A percentile compares a stretch with the other conserved stretches of the same genome.
phyloP scores from a whole-genome alignment of 2,329 filamentous ascomycete species.

The Fusarium xylarioides region DNA sequence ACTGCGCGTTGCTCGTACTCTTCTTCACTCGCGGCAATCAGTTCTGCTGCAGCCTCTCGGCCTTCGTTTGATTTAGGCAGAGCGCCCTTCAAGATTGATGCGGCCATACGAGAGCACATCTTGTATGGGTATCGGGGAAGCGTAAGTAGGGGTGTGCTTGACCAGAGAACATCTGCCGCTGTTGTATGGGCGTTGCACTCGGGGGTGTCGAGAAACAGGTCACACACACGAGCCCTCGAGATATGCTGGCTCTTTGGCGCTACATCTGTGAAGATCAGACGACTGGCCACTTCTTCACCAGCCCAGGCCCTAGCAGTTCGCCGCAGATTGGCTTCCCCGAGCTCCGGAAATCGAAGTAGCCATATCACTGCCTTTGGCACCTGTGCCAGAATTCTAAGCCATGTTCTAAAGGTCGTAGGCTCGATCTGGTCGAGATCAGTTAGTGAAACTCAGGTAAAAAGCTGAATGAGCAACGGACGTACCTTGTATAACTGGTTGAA shows the following conservation, averaged over 20 bases:
- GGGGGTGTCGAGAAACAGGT: conserved; percentile 95
- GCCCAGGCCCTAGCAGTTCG: conserved; percentile 86
- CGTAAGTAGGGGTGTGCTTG: conserved; percentile 90
- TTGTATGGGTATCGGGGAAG: conserved; percentile 94
- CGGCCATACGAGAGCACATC: conserved; percentile 99
- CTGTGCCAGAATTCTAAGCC: conserved; percentile 87
- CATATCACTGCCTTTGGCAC: conserved; percentile 91
- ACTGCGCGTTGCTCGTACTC: conserved; percentile 86
- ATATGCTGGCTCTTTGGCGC: conserved; percentile 96
- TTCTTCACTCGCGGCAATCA: conserved; percentile 80
- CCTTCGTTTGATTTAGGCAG: conserved; percentile 79
- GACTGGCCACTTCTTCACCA: conserved; percentile 81
- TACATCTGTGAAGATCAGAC: conserved; percentile 95
- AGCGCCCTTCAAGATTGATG: conserved; percentile 90
- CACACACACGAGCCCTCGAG: conserved; percentile 87
- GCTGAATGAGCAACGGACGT: conserved; percentile 40
- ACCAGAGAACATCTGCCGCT: conserved; percentile 95
- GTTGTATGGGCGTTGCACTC: conserved; percentile 99
- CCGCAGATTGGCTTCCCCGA: conserved; percentile 86
- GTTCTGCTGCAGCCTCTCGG: conserved; percentile 71
- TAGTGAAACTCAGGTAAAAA: neutral
- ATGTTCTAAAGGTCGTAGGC: conserved; percentile 93
- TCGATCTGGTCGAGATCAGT: conserved; percentile 74
- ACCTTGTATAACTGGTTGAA: conserved; percentile 99
- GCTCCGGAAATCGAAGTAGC: conserved; percentile 95